Evolutionary conservation across 2,329 filamentous ascomycete genomes (phyloP).

Genomic region (Alternaria sp.): DNA sequence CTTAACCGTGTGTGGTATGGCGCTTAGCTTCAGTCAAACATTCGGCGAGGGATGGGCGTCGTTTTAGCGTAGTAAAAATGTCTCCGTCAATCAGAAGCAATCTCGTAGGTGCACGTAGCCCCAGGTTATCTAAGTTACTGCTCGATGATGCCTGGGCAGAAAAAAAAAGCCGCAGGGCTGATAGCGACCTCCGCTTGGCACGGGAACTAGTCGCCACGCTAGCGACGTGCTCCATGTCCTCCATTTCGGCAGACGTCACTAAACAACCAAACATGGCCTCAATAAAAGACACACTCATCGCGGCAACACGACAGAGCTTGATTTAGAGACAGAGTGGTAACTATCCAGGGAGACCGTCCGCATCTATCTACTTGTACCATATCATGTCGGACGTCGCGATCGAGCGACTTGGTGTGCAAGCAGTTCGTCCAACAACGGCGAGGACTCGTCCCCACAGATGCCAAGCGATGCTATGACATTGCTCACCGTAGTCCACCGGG

Average conservation of each 20-base stretch:
- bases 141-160: slow-evolving; percentile 15
- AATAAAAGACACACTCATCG: neutral
- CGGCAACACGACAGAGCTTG: neutral
- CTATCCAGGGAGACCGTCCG: too few relatives aligned
- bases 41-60: slow-evolving; percentile 11
- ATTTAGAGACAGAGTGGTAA: neutral
- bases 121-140: neutral
- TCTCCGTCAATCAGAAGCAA: slow-evolving; percentile 2
- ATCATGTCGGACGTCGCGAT: neutral
- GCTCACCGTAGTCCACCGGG: neutral
- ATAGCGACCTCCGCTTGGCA: slow-evolving; percentile 2
- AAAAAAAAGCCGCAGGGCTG: slow-evolving; percentile 2
- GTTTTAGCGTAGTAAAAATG: slow-evolving; percentile 1
- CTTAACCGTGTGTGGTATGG: slow-evolving; percentile 6
- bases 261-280: slow-evolving; percentile 3
- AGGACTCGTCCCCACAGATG: slow-evolving; percentile 13
- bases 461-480: slow-evolving; percentile 9
- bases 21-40: slow-evolving; percentile 16
- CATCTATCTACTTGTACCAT: neutral
- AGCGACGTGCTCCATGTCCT: slow-evolving; percentile 6
- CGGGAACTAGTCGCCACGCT: slow-evolving; percentile 13
- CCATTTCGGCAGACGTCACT: slow-evolving; percentile 8
- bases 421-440: neutral
- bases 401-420: neutral
- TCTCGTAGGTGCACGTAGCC: neutral